phyloP scores from a whole-genome alignment of 2,329 filamentous ascomycete species.

The Seiridium unicorne region DNA sequence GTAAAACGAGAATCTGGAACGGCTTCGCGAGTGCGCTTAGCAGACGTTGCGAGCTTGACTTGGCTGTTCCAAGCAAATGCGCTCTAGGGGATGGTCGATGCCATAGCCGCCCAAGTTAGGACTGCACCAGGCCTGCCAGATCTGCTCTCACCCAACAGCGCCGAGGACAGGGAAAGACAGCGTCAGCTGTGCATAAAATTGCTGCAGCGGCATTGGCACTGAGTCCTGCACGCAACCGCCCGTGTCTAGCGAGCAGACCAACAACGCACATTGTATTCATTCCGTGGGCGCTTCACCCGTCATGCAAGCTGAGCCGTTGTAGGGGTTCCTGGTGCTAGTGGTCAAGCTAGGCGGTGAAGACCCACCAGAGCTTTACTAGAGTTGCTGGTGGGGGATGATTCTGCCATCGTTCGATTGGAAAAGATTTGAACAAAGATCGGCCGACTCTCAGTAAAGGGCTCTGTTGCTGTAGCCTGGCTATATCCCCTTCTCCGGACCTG shows the following conservation, averaged over 20 bases:
- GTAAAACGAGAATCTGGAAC: no score
- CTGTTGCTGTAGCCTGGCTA: not conserved
- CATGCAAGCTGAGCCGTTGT: not conserved
- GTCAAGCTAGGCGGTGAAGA: conserved; percentile 1
- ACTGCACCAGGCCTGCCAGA: no score
- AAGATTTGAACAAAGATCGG: conserved; percentile 8
- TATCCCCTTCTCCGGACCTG: not conserved
- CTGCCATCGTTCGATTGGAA: conserved; percentile 10
- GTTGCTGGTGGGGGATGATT: conserved; percentile 4
- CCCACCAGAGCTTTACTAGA: not conserved
- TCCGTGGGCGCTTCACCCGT: not conserved
- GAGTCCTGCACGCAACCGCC: not conserved
- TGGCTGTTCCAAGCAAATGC: no score
- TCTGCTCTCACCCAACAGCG: no score
- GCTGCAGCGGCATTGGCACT: not conserved
- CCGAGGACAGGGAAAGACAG: no score
- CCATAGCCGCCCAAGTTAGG: no score
- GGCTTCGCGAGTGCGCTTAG: no score
- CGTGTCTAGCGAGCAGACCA: not conserved
- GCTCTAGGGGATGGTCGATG: no score
- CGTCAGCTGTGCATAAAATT: not conserved
- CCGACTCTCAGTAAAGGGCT: not conserved
- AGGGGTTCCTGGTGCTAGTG: not conserved
- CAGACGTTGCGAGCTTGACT: no score
- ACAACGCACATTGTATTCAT: no score